phyloP scores from a whole-genome alignment of 768 basidiomycete genomes.

The Termitomyces sp. region DNA sequence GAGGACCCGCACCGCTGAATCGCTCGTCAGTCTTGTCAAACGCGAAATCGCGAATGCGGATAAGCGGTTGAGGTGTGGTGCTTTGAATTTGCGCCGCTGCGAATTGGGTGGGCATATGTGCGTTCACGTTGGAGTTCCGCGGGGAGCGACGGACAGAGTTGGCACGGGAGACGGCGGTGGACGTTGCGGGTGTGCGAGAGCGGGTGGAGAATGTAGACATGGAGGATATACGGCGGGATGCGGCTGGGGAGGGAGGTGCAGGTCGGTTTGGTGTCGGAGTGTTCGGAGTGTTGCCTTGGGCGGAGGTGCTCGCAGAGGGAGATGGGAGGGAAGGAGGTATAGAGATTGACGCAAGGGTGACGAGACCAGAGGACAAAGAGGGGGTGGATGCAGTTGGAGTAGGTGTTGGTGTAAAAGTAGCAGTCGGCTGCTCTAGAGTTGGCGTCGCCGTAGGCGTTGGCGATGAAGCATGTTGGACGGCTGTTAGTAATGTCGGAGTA shows the following conservation, averaged over 20 bases:
- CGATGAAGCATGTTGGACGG: not conserved
- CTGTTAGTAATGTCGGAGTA: not conserved
- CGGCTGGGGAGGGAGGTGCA: constrained; percentile 13
- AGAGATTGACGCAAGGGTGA: not conserved
- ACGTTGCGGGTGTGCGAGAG: constrained; percentile 9
- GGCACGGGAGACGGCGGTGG: constrained; percentile 10
- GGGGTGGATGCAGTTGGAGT: not conserved
- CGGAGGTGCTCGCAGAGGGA: not conserved
- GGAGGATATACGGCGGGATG: constrained; percentile 18
- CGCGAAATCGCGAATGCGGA: constrained; percentile 43
- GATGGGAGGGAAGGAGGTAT: not conserved
- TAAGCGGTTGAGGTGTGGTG: constrained; percentile 11
- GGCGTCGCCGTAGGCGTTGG: not conserved
- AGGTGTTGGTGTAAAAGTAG: not conserved
- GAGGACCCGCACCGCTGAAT: constrained; percentile 34
- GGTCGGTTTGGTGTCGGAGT: constrained; percentile 18
- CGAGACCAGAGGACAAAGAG: not conserved
- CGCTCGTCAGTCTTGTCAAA: constrained; percentile 32
- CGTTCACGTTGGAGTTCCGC: not conserved
- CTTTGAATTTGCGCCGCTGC: not conserved
- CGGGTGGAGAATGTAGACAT: constrained; percentile 28
- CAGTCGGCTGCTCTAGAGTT: not conserved
- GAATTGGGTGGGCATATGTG: not conserved
- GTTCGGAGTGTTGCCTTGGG: constrained; percentile 11
- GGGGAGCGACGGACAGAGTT: constrained; percentile 8